Conservation (phyloP, 768 basidiomycete species). For the Serpula lacrymans region DNA sequence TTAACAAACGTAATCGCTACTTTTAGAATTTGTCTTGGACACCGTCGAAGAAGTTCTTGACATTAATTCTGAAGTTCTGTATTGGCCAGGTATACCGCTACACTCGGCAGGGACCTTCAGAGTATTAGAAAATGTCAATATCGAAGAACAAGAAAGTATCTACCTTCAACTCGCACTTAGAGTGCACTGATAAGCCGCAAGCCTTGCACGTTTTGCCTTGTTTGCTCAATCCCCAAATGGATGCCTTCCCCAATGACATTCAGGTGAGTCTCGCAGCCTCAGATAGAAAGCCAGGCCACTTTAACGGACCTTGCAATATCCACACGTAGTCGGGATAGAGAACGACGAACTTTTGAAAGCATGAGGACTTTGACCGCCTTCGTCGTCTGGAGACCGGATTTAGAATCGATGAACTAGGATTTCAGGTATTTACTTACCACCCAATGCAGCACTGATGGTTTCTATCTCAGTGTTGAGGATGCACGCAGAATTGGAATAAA, state of each 20-base stretch:
- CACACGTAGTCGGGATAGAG: slow-evolving; percentile 80
- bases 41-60: slow-evolving; percentile 31
- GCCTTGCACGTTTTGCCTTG: slow-evolving; percentile 81
- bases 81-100: slow-evolving; percentile 23
- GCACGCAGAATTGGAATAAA: slow-evolving; percentile 51
- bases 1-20: slow-evolving; percentile 12
- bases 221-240: slow-evolving; percentile 85
- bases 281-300: slow-evolving; percentile 1
- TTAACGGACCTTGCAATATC: slow-evolving; percentile 68
- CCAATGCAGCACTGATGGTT: slow-evolving; percentile 55
- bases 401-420: slow-evolving; percentile 8
- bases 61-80: slow-evolving; percentile 19
- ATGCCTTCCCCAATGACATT: slow-evolving; percentile 43
- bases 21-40: slow-evolving; percentile 27
- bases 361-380: slow-evolving; percentile 68
- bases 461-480: slow-evolving; percentile 65
- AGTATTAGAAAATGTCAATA: slow-evolving; percentile 8
- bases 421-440: slow-evolving; percentile 41
- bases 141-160: slow-evolving; percentile 1
- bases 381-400: slow-evolving; percentile 52
- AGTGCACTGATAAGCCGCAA: slow-evolving; percentile 77
- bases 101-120: slow-evolving; percentile 75
- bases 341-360: slow-evolving; percentile 83
- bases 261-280: slow-evolving; percentile 3
- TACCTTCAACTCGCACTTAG: slow-evolving; percentile 86